Evolutionary conservation across 139 green algal genomes (phyloP).

Genomic region (Chlorella sp.): DNA sequence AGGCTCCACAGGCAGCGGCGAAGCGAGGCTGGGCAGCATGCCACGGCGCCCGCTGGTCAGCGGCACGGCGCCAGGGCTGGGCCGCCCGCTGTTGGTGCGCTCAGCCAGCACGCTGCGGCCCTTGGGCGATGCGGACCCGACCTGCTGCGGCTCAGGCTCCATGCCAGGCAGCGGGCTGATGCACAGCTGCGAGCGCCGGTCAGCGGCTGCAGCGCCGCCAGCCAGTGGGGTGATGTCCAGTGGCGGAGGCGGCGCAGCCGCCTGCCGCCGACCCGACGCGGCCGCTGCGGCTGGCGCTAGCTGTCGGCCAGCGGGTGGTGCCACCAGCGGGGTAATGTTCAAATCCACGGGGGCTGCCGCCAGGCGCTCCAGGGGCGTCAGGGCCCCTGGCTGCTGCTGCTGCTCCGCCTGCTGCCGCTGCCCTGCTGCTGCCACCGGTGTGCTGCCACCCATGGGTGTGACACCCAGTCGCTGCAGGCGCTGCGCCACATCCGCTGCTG

Average conservation of each 20-base stretch:
- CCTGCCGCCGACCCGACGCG: no score
- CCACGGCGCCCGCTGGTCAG: not conserved
- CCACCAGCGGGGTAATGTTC: constrained; percentile 11
- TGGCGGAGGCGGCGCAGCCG: not conserved
- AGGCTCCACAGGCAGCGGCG: not conserved
- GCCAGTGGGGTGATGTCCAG: not conserved
- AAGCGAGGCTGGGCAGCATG: constrained; percentile 1
- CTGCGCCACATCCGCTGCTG: not conserved
- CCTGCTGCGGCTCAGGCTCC: not conserved
- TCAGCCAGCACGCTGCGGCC: constrained; percentile 9
- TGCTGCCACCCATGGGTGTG: not conserved
- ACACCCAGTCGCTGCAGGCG: constrained; percentile 4
- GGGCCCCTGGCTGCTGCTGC: not conserved
- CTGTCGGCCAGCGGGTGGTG: not conserved
- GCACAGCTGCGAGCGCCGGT: not conserved
- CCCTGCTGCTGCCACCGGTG: not conserved
- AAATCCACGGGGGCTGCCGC: not conserved
- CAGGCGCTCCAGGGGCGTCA: not conserved
- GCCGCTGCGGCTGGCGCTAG: not conserved
- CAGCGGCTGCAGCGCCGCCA: not conserved
- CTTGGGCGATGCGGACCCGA: not conserved
- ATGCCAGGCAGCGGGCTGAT: constrained; percentile 22
- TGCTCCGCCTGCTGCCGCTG: not conserved
- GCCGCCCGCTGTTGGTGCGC: not conserved
- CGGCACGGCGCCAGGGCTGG: no score